Conservation (phyloP, 495 filamentous ascomycete species). For the Neurospora sp. region DNA sequence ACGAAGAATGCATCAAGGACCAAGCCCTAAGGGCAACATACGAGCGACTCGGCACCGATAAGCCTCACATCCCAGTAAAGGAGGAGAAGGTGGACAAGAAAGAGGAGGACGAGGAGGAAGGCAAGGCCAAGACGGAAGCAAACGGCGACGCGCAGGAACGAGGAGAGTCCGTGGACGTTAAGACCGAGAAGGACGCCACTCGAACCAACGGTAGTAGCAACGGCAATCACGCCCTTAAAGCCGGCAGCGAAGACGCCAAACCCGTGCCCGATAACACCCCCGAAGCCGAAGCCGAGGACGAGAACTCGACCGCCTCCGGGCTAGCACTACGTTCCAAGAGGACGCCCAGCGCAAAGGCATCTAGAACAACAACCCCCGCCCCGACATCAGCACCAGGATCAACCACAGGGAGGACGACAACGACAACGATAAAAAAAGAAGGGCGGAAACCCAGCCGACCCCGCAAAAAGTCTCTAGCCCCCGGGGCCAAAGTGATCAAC, state of each 20-base stretch:
- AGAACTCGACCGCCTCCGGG: neutral
- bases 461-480: constrained; percentile 3
- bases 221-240: constrained; percentile 20
- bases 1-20: constrained; percentile 49
- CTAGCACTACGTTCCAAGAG: neutral
- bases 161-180: constrained; percentile 27
- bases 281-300: constrained; percentile 2
- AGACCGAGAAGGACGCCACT: constrained; percentile 19
- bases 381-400: neutral
- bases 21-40: constrained; percentile 37
- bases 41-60: constrained; percentile 34
- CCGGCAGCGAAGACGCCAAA: constrained; percentile 17
- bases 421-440: neutral
- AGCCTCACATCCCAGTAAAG: constrained; percentile 30
- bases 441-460: constrained; percentile 14
- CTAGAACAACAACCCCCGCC: neutral
- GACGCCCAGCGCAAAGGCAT: constrained; percentile 5
- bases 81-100: constrained; percentile 9
- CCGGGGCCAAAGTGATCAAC: constrained; percentile 5
- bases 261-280: constrained; percentile 13
- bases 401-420: neutral
- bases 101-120: constrained; percentile 20
- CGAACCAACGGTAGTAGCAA: constrained; percentile 20
- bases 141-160: neutral
- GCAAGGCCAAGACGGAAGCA: constrained; percentile 6